Evolutionary conservation across 257 asterid species (phyloP), one percentile per base, ranked within the genome.

Genomic region (Forsythia suspensa): DNA sequence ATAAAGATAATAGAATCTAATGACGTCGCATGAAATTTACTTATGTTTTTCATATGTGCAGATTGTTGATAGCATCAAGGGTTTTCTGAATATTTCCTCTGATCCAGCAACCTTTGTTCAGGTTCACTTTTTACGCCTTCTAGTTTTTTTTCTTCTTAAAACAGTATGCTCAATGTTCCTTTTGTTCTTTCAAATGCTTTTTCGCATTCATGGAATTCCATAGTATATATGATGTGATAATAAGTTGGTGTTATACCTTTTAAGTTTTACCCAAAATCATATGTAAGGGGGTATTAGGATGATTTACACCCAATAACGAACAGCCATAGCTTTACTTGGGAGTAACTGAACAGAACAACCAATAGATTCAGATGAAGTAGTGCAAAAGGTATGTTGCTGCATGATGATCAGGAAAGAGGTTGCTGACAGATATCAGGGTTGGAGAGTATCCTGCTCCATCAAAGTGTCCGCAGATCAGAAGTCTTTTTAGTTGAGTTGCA

Each of bases 51-150:
- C 43, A 20, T 77, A 13, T 77, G 59, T 90, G 84, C 95, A 92
- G 98, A 82, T 94, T 73, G 87, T 90, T 80, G 97, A 87, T 74
- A 86, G 95, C 89, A 84, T 94, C 80, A 81, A 43, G 51, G 90
- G 93, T 4, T 91, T 61, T 70, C 81, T 92, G 84, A 85, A 89
- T 81, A 91, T 94, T 41, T 46, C 94, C 51, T 66, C 90, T 73
- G 92, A 92, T 46, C 98, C 98, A 10, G 86, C 92, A 34, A 91
- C 98, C 44, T 89, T 94, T 78, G 80, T 90, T 76, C 97, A 94
- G 98, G 98, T 94, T 80, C 42, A 24, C 73, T 29, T 37, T 46
- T 83, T 70, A n/a, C 48, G 18, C 5, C 29, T 39, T 9, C 16
- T 57, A 6, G n/a, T 44, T 39, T 68, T 42, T 0, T 2, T n/a